Percentiles rank a stretch among this genome's conserved stretches.
Evolutionary conservation across 23 red algal genomes (phyloP).

Genomic region (Agarophyton chilense): DNA sequence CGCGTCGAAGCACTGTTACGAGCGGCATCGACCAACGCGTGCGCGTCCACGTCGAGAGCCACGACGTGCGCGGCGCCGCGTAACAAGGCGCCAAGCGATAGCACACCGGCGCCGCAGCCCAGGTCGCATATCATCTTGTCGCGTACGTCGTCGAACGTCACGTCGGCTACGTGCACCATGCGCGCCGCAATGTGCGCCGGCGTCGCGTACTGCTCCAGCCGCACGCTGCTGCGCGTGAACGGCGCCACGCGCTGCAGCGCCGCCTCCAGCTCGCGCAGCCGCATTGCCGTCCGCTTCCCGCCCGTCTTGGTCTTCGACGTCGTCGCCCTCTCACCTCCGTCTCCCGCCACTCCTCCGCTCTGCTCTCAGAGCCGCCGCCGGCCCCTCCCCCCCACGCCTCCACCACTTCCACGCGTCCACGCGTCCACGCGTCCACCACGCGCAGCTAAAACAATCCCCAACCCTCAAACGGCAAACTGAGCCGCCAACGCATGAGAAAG

Average conservation of each 20-base stretch:
- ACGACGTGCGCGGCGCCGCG: slow-evolving; percentile 32
- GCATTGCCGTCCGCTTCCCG: slow-evolving; percentile 22
- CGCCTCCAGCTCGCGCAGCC: slow-evolving; percentile 58
- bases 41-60: slow-evolving; percentile 81
- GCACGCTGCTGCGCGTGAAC: slow-evolving; percentile 53
- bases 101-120: slow-evolving; percentile 90
- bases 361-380: too few species aligned
- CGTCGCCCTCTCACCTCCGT: not conserved
- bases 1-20: too few species aligned
- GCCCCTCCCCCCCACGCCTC: too few species aligned
- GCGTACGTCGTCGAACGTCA: slow-evolving; percentile 54
- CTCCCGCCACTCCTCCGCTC: not conserved
- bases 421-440: too few species aligned
- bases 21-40: slow-evolving; percentile 59
- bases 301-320: not conserved
- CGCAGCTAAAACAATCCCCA: too few species aligned
- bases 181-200: slow-evolving; percentile 84
- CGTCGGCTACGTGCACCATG: slow-evolving; percentile 53
- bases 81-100: slow-evolving; percentile 51
- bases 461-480: too few species aligned
- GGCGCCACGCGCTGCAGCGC: slow-evolving; percentile 29
- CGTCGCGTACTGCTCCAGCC: slow-evolving; percentile 97
- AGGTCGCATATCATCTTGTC: slow-evolving; percentile 74
- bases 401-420: not conserved
- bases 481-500: too few species aligned